Base-by-base conservation (phyloP, 2,329 filamentous ascomycete species). In the Hypoxylon sp. region DNA sequence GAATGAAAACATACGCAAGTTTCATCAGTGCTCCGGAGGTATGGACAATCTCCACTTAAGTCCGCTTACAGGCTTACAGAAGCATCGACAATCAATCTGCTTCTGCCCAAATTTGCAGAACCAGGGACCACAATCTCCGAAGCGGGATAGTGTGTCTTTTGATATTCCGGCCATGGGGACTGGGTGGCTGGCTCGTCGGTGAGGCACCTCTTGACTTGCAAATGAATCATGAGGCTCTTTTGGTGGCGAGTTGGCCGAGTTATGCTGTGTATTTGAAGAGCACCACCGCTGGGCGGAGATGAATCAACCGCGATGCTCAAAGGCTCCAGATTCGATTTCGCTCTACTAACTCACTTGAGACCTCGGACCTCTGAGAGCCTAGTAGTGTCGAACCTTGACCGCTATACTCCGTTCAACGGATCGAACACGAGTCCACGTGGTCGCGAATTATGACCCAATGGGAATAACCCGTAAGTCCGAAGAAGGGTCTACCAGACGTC, bases 11-110 rank as follows among this genome's bases (percentile, higher is more conserved):
- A 40, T 14, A 40, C 13, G 35, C 13, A 40, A 40, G 35, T 40
- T 40, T 11, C 31, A 33, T 11, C 25, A n/a, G 14, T n/a, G 35
- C 35, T 40, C 35, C 35, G 35, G 35, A 40, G 35, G 35, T 40
- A 40, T 40, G 35, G 35, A 40, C 35, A 40, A 40, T 40, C 35
- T 40, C 35, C 35, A 40, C 35, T 40, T 40, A 40, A 40, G 35
- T 40, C 35, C 35, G 35, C 35, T 40, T 11, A 37, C 35, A 37
- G 35, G 35, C 2, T 37, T 37, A 37, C 35, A 37, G 10, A 13
- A 40, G 35, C 35, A 40, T n/a, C 5, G 35, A 40, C 13, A 40
- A 4, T 40, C 35, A n/a, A 40, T 40, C 14, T 40, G 13, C 35
- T 40, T 40, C 35, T 40, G 35, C 35, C 35, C 35, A 40, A n/a